Percentiles rank a stretch among this genome's conserved stretches.
Conservation (phyloP, 805 yeast genomes). For the Saccharomycopsis fodiens region DNA sequence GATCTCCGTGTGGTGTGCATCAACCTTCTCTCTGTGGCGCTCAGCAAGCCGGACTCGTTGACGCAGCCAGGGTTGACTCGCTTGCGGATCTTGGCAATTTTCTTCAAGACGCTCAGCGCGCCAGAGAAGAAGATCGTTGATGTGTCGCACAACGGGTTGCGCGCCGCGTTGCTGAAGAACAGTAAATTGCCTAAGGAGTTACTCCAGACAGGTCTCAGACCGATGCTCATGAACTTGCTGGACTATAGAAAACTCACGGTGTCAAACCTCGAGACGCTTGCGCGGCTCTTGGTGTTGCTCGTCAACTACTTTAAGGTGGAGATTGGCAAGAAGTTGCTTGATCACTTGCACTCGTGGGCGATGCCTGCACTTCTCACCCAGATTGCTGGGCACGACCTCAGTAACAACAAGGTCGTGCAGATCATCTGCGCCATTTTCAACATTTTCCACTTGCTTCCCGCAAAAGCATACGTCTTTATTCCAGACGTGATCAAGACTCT, state of each 20-base stretch:
- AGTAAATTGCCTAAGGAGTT: constrained; percentile 89
- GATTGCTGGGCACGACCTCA: constrained; percentile 73
- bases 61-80: constrained; percentile 67
- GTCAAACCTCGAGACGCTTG: constrained; percentile 84
- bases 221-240: constrained; percentile 90
- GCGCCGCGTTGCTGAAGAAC: constrained; percentile 75
- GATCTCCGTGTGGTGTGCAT: constrained; percentile 88
- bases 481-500: constrained; percentile 76
- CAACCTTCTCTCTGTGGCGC: constrained; percentile 68
- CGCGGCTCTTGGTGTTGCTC: constrained; percentile 74
- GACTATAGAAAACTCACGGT: constrained; percentile 89
- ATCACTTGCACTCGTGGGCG: constrained; percentile 95
- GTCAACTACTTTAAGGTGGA: constrained; percentile 95
- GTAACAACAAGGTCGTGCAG: constrained; percentile 72
- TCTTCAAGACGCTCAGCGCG: constrained; percentile 86
- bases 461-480: constrained; percentile 87
- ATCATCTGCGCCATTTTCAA: constrained; percentile 86
- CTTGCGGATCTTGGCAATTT: constrained; percentile 82
- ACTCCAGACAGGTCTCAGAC: constrained; percentile 89
- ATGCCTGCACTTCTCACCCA: constrained; percentile 70
- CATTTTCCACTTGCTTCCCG: constrained; percentile 85
- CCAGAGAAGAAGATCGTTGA: constrained; percentile 80
- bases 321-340: constrained; percentile 86
- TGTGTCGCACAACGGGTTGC: constrained; percentile 87
- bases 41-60: constrained; percentile 73